Conservation (phyloP, 768 basidiomycete genomes). For the Pulveroboletus ravenelii region DNA sequence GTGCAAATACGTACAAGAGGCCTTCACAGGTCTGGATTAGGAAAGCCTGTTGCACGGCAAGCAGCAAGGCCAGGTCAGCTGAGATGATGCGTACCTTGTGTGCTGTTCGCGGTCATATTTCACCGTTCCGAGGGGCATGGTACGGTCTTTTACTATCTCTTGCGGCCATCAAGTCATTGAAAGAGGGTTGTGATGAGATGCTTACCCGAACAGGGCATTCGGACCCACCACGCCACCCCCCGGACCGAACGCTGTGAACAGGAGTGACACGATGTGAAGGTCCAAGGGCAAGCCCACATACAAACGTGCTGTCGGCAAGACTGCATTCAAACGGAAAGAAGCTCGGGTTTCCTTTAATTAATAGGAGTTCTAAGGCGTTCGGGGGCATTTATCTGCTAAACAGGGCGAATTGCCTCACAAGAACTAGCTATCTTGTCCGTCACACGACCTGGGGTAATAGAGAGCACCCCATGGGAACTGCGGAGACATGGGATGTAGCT, state of each 20-base stretch:
- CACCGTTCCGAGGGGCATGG: neutral
- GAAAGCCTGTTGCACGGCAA: slow-evolving; percentile 12
- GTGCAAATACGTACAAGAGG: slow-evolving; percentile 26
- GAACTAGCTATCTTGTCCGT: slow-evolving; percentile 4
- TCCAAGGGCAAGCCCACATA: neutral
- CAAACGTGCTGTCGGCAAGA: neutral
- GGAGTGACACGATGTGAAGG: slow-evolving; percentile 10
- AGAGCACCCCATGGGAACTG: slow-evolving; percentile 20
- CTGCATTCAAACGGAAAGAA: slow-evolving; percentile 7
- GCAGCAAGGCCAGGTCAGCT: slow-evolving; percentile 7
- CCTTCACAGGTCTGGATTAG: slow-evolving; percentile 13
- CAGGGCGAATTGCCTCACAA: slow-evolving; percentile 8
- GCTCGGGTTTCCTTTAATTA: neutral
- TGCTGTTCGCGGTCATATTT: neutral
- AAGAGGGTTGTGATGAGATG: slow-evolving; percentile 3
- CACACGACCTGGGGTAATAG: slow-evolving; percentile 32
- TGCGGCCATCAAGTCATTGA: slow-evolving; percentile 5
- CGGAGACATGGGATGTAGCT: slow-evolving; percentile 13
- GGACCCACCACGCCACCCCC: neutral
- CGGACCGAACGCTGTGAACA: neutral
- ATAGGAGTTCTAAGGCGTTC: slow-evolving; percentile 8
- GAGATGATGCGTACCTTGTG: slow-evolving; percentile 3
- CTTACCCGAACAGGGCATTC: neutral
- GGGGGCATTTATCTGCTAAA: slow-evolving; percentile 1
- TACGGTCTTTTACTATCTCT: neutral